Percentiles rank a stretch among this genome's conserved stretches.
phyloP scores from a whole-genome alignment of 2,329 filamentous ascomycete genomes.

The Orbilia javanica region DNA sequence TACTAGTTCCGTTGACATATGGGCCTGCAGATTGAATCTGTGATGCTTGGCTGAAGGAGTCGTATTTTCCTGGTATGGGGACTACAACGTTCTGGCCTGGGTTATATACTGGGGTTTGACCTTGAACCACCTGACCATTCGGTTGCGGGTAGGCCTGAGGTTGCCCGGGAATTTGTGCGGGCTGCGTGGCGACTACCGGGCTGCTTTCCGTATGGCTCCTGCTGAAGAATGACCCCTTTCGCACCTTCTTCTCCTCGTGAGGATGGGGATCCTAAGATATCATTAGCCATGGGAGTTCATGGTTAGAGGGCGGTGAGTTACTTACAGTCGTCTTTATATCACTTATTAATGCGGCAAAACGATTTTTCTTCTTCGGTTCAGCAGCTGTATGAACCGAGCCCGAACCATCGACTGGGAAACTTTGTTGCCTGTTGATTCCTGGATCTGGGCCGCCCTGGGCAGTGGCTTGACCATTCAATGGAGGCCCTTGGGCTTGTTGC shows the following conservation, averaged over 20 bases:
- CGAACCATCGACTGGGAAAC: constrained; percentile 44
- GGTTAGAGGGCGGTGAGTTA: neutral
- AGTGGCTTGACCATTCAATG: constrained; percentile 18
- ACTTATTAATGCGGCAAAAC: constrained; percentile 39
- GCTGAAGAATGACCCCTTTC: constrained; percentile 39
- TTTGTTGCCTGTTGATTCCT: constrained; percentile 43
- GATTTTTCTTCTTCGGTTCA: constrained; percentile 50
- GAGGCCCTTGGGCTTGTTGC: constrained; percentile 17
- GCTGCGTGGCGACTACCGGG: neutral
- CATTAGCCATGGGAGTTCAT: neutral
- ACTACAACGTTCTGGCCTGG: constrained; percentile 39
- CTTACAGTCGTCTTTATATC: constrained; percentile 48
- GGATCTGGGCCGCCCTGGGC: constrained; percentile 26
- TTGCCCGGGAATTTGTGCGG: constrained; percentile 12
- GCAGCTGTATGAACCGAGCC: constrained; percentile 39
- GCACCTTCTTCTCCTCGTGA: constrained; percentile 32
- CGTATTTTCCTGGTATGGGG: constrained; percentile 47
- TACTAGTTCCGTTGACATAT: constrained; percentile 19
- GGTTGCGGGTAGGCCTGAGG: constrained; percentile 30
- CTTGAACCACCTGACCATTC: constrained; percentile 24
- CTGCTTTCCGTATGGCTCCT: constrained; percentile 23
- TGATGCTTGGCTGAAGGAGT: constrained; percentile 32
- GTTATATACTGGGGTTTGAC: constrained; percentile 30
- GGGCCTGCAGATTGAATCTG: constrained; percentile 16
- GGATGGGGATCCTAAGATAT: constrained; percentile 14